These are phyloP conservation scores for Ceratobasidium sp. DNA, from an alignment of 1,284 basidiomycete genomes.

Conservation along the genomic window DNA sequence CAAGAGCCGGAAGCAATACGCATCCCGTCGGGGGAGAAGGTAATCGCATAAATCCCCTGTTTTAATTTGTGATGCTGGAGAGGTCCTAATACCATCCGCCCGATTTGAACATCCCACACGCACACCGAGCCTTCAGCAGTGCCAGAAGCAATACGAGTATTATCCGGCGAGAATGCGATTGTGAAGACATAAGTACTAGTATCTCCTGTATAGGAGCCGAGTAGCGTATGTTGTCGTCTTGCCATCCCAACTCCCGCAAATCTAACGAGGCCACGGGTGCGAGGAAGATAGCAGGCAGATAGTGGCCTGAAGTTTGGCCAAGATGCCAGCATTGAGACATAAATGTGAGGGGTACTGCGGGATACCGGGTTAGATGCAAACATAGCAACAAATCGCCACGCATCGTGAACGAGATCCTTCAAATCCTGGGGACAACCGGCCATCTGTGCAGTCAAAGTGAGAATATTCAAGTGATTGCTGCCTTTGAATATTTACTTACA, in stretches of 20 bases:
- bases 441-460: no score
- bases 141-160: background rate
- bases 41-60: no score
- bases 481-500: no score
- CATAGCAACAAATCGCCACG: background rate
- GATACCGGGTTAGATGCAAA: background rate
- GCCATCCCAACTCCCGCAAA: no score
- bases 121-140: background rate
- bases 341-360: constrained; percentile 2
- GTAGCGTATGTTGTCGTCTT: background rate
- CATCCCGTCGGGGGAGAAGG: no score
- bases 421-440: background rate
- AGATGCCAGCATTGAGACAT: background rate
- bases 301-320: background rate
- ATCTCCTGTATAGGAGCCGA: background rate
- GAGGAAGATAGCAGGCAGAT: background rate
- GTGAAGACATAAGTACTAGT: background rate
- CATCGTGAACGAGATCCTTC: background rate
- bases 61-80: no score
- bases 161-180: background rate
- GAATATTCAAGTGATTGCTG: background rate
- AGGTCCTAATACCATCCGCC: no score
- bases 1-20: no score
- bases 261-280: no score
- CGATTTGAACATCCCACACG: background rate